Evolutionary conservation across 768 basidiomycete genomes (phyloP).

Genomic region (Amanita thiersii): DNA sequence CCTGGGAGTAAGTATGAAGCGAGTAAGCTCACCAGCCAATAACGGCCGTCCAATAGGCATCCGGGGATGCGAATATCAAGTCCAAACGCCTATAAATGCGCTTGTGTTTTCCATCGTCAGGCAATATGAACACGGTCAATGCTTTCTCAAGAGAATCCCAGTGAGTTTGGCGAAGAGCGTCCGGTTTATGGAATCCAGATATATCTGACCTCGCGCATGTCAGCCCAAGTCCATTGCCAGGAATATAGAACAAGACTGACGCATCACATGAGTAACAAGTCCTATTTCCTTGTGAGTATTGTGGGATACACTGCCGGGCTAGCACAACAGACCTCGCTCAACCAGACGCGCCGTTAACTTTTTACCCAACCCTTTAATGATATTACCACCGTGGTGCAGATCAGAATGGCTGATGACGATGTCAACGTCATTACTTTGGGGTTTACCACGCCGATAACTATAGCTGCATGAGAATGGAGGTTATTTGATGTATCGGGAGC

Average conservation of each 20-base stretch:
- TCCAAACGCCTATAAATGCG: constrained; percentile 67
- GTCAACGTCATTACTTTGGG: constrained; percentile 78
- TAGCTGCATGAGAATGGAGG: background rate
- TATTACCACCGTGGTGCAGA: constrained; percentile 27
- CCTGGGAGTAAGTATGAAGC: background rate
- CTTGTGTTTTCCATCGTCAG: constrained; percentile 24
- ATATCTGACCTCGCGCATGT: constrained; percentile 37
- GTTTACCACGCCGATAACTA: constrained; percentile 83
- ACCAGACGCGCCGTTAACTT: constrained; percentile 51
- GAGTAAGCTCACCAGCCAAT: constrained; percentile 65
- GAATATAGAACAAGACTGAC: constrained; percentile 35
- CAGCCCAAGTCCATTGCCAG: background rate
- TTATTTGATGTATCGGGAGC: background rate
- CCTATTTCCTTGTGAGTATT: constrained; percentile 26
- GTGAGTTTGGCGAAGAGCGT: constrained; percentile 46
- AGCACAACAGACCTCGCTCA: constrained; percentile 32
- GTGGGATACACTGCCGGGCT: background rate
- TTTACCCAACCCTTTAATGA: constrained; percentile 56
- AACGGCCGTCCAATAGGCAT: constrained; percentile 82
- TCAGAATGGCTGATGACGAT: constrained; percentile 78
- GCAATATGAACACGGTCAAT: constrained; percentile 70
- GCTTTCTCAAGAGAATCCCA: constrained; percentile 83
- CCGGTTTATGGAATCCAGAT: constrained; percentile 49
- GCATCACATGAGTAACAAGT: constrained; percentile 77
- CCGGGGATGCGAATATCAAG: constrained; percentile 70